phyloP scores from a whole-genome alignment of 169 alveolate genomes.

The Eimeria acervulina region DNA sequence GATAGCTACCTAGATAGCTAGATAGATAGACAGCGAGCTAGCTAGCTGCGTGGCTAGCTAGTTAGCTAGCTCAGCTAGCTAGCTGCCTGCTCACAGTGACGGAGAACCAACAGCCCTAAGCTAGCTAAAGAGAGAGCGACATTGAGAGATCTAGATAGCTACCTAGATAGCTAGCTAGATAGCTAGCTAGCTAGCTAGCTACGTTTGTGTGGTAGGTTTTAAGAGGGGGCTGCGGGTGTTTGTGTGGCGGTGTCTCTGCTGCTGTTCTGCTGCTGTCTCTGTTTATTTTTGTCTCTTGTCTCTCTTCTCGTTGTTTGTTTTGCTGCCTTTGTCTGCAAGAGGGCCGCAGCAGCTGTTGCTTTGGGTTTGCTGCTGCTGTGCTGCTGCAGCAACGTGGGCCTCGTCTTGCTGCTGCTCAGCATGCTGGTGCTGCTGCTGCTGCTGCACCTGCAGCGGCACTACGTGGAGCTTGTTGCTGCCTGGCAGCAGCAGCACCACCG shows the following conservation, averaged over 20 bases:
- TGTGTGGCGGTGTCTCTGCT: no score
- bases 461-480: background rate
- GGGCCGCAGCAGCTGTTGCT: conserved; percentile 4
- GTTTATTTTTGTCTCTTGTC: no score
- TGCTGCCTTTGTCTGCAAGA: no score
- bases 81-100: no score
- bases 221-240: no score
- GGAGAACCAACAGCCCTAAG: no score
- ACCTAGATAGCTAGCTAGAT: no score
- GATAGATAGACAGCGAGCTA: conserved; percentile 12
- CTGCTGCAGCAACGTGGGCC: conserved; percentile 8
- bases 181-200: conserved; percentile 15
- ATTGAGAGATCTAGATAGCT: background rate
- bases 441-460: conserved; percentile 42
- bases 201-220: no score
- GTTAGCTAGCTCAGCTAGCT: background rate
- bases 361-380: background rate
- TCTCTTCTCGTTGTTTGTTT: no score
- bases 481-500: conserved; percentile 52
- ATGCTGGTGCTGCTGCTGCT: conserved; percentile 13
- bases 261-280: no score
- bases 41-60: conserved; percentile 4
- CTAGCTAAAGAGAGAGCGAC: background rate
- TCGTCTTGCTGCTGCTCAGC: conserved; percentile 6
- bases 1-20: background rate